Evolutionary conservation across 805 yeast genomes (phyloP), one percentile per base, ranked within the genome.

Genomic region (Candida berthetii): DNA sequence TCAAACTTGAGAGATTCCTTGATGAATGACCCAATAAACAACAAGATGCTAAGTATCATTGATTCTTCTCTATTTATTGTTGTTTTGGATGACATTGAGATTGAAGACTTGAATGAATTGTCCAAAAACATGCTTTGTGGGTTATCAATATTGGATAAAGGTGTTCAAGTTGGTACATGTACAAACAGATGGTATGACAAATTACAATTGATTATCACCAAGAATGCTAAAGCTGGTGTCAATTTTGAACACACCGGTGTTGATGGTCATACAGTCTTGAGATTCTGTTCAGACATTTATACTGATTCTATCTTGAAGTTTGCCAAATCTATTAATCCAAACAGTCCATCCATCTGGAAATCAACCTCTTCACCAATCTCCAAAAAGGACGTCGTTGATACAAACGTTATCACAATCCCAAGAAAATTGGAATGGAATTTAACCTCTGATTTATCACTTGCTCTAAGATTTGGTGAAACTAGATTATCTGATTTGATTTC

Each of bases 171-270:
- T 28, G 97, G 97, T 44, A 87, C 96, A 4, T 88, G 96, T 64
- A 84, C 96, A 28, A 89, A 89, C 62, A 70, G 97, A 59, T 89
- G 96, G 96, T 89, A 88, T 59, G 97, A 89, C 64, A 89, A 89
- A 64, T 65, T 89, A 48, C 96, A 89, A 62, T 72, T 89, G 49
- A 89, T 89, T 41, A 78, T 89, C 42, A 87, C 96, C 4, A 78
- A 80, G 58, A 87, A 89, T 61, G 95, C 95, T 19, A 85, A 85
- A 61, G 96, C 93, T 2, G 97, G 97, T 24, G 81, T 89, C 49
- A 89, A 90, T 61, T 89, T 89, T 58, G 97, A 89, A 56, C 93
- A 89, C 57, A 85, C 97, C 0, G 96, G 96, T 51, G 95, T 89
- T 22, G 97, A 89, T 63, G 97, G 97, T 42, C 96, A 89, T 61